phyloP scores from a whole-genome alignment of 176 grass and related monocot species.

The Elymus sibiricus region DNA sequence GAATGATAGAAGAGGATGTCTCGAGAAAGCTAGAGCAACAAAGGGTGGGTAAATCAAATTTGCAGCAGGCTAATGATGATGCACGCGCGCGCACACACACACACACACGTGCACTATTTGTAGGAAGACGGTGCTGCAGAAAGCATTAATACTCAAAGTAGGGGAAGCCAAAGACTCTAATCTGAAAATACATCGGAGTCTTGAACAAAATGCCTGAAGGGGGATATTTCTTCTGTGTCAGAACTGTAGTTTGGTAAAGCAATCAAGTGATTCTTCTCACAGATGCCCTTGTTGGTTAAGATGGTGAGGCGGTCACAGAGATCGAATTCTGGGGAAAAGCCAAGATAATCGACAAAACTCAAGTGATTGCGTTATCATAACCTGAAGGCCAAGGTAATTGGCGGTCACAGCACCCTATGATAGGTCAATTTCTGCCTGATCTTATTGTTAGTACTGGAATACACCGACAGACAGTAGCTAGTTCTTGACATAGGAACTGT shows the following conservation, averaged over 20 bases:
- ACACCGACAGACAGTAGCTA: neutral
- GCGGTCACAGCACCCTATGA: neutral
- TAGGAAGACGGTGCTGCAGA: neutral
- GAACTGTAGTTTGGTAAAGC: neutral
- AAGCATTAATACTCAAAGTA: neutral
- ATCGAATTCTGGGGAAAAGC: neutral
- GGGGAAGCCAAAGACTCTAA: neutral
- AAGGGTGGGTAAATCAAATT: neutral
- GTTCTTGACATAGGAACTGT: neutral
- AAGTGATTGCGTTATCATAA: neutral
- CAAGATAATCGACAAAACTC: neutral
- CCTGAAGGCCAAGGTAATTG: neutral
- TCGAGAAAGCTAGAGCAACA: neutral
- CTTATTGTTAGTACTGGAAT: neutral
- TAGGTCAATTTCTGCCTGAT: neutral
- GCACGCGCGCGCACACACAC: neutral
- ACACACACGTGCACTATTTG: neutral
- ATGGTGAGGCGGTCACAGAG: neutral
- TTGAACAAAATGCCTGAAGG: neutral
- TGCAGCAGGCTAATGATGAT: neutral
- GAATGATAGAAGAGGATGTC: neutral
- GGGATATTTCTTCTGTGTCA: neutral
- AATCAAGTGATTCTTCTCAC: neutral
- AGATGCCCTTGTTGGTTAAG: neutral
- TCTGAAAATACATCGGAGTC: neutral